Conservation (phyloP, 495 filamentous ascomycete species). For the Hypoxylon lienhwacheense region DNA sequence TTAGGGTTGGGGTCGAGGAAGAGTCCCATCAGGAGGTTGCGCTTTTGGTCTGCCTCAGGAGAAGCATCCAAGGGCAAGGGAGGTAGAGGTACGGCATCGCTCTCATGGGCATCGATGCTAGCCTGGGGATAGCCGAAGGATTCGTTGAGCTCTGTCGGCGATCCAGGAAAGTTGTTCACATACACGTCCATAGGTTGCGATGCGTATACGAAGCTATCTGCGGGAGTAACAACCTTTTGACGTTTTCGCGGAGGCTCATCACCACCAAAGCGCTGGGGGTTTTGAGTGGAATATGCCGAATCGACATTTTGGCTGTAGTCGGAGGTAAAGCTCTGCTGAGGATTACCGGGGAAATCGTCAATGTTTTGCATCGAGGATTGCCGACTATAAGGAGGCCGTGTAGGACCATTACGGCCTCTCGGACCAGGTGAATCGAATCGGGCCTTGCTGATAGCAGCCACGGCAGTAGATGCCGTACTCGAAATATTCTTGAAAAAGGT, state of each 20-base stretch:
- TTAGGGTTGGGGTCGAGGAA: constrained; percentile 75
- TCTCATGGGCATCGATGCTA: constrained; percentile 49
- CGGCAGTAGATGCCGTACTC: constrained; percentile 83
- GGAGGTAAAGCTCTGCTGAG: constrained; percentile 53
- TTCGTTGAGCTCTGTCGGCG: constrained; percentile 84
- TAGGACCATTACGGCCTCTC: constrained; percentile 54
- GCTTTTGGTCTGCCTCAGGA: constrained; percentile 70
- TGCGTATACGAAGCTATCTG: constrained; percentile 52
- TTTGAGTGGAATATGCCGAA: constrained; percentile 52
- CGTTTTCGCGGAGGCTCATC: constrained; percentile 91
- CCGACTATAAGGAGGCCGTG: constrained; percentile 55
- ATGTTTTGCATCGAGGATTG: constrained; percentile 64
- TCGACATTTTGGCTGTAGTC: constrained; percentile 51
- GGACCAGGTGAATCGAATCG: constrained; percentile 85
- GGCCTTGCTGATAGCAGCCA: constrained; percentile 94
- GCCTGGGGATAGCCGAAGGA: constrained; percentile 76
- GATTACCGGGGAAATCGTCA: constrained; percentile 50
- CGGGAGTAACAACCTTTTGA: constrained; percentile 50
- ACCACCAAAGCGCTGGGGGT: constrained; percentile 43
- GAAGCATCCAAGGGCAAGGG: constrained; percentile 69
- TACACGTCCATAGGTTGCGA: constrained; percentile 58
- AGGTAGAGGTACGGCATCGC: constrained; percentile 61
- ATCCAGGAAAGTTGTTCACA: constrained; percentile 51
- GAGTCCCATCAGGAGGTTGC: constrained; percentile 78
- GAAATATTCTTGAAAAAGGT: constrained; percentile 98